Evolutionary conservation across 768 basidiomycete species (phyloP), one percentile per base, ranked within the genome.

Genomic region (Vararia minispora): DNA sequence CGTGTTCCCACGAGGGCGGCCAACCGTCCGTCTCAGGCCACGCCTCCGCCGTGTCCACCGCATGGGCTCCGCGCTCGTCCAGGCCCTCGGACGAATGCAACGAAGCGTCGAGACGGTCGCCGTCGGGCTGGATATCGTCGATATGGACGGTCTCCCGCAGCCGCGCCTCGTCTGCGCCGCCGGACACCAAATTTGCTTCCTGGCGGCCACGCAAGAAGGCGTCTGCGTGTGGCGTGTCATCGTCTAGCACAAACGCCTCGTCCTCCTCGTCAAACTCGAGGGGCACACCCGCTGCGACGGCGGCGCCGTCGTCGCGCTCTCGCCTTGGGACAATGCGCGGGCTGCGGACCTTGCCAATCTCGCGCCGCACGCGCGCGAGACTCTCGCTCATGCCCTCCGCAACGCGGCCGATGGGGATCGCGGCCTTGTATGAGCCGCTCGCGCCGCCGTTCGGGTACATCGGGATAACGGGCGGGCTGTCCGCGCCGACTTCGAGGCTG

Each of bases 371-470:
- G 10, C 76, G 56, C 7, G 71, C 76, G 14, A 86, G 45, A 0
- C 80, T 67, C 52, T 73, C 79, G 6, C 66, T 69, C 54, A 84
- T 68, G 22, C 68, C 71, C 35, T 73, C 71, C 13, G 72, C 63
- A 40, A 76, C 65, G 11, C 62, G 64, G 5, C 74, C 62, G 17
- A 79, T 76, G 1, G 76, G 76, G 6, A 81, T 76, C 4, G 75
- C 58, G 35, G 64, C 66, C 34, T 52, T 57, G 20, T 56, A 54
- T 3, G 52, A 50, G 14, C 63, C 57, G 3, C 63, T 61, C 4
- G 57, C 53, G 1, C 54, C 52, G 13, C 85, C 86, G 46, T 91
- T 91, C 0, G 87, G 88, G 26, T 81, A 66, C 74, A 86, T 85
- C 0, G 89, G 89, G 2, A 90, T 66, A 23, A 74, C 67, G 0